phyloP scores from a whole-genome alignment of 306 rosid species.

The Trifolium repens region DNA sequence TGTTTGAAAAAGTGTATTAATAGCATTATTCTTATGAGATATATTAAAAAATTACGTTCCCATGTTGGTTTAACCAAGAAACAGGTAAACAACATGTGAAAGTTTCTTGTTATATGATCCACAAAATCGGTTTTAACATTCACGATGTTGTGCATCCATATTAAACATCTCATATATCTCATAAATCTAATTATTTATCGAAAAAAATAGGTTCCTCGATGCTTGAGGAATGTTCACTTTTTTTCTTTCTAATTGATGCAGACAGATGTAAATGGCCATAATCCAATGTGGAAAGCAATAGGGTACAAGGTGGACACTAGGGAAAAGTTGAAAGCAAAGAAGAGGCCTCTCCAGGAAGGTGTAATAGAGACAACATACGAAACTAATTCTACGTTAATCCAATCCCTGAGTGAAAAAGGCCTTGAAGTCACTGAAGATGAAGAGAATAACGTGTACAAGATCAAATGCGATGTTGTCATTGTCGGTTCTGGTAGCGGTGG shows the following conservation, averaged over 20 bases:
- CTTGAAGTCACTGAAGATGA: conserved; percentile 61
- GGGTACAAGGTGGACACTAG: conserved; percentile 64
- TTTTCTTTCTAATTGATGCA: conserved; percentile 36
- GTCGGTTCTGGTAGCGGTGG: conserved; percentile 97
- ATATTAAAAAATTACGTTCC: too few species aligned
- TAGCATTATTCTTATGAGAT: neutral
- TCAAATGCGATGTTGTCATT: conserved; percentile 86
- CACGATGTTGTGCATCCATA: too few species aligned
- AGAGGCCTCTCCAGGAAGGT: conserved; percentile 83
- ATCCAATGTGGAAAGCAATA: conserved; percentile 74
- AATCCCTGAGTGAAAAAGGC: conserved; percentile 69
- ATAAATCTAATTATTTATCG: too few species aligned
- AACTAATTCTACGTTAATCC: conserved; percentile 56
- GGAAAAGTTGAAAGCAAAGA: conserved; percentile 52
- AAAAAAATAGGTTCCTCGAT: too few species aligned
- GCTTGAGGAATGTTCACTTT: too few species aligned
- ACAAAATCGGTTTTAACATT: neutral
- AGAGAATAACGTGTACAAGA: conserved; percentile 51
- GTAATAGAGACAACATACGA: conserved; percentile 63
- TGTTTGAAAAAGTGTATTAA: neutral
- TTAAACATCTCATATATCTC: too few species aligned
- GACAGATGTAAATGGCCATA: conserved; percentile 61
- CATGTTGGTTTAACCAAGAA: neutral
- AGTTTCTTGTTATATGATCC: neutral
- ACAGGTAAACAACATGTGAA: neutral